These are phyloP conservation scores for Calvatia gigantea DNA, from an alignment of 768 basidiomycete genomes.

Conservation along the genomic window DNA sequence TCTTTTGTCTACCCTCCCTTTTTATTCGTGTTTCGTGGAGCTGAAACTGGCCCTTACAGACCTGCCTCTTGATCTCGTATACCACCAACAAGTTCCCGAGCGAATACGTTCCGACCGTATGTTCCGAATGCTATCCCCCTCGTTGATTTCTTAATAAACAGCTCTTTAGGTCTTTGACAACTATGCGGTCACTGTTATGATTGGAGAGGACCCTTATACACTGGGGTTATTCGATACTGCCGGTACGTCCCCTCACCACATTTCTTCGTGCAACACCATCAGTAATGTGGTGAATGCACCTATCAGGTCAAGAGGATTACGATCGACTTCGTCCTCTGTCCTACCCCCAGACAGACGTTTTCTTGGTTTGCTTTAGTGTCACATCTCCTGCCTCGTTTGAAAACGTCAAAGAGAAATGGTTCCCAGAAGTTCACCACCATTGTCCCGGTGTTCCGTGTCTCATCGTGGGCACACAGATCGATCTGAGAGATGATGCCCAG, in stretches of 20 bases:
- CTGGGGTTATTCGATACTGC: constrained; percentile 98
- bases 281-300: constrained; percentile 9
- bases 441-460: constrained; percentile 99
- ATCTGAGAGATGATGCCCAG: constrained; percentile 89
- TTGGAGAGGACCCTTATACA: constrained; percentile 99
- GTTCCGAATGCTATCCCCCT: constrained; percentile 31
- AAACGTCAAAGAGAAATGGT: constrained; percentile 99
- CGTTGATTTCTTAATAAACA: constrained; percentile 18
- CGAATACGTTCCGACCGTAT: constrained; percentile 97
- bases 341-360: constrained; percentile 99
- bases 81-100: constrained; percentile 98
- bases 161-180: constrained; percentile 82
- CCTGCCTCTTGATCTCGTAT: constrained; percentile 95
- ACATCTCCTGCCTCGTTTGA: constrained; percentile 98
- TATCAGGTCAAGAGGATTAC: constrained; percentile 96
- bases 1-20: constrained; percentile 8
- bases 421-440: constrained; percentile 99
- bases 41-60: constrained; percentile 43
- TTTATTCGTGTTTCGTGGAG: constrained; percentile 1
- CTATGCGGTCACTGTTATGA: constrained; percentile 99
- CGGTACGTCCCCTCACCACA: constrained; percentile 54
- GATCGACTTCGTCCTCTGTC: constrained; percentile 98
- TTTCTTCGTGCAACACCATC: constrained; percentile 8
- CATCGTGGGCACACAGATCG: constrained; percentile 98
- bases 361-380: constrained; percentile 99